Percentiles rank a stretch among this genome's conserved stretches.
Conservation (phyloP, 1,284 basidiomycete species). For the Pseudozyma flocculosa region DNA sequence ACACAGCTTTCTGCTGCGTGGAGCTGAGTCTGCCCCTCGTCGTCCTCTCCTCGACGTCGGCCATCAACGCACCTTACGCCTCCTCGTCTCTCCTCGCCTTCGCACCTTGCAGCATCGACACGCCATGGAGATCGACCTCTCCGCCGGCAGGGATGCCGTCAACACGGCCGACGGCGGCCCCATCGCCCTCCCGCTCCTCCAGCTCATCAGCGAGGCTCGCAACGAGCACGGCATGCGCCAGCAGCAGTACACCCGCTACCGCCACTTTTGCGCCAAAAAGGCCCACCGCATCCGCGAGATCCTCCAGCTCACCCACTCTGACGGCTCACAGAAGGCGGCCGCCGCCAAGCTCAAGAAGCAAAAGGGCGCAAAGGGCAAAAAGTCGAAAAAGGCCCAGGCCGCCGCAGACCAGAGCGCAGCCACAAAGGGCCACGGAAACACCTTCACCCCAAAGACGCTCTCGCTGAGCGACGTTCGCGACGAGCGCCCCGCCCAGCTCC, state of each 20-base stretch:
- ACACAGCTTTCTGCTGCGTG: no score
- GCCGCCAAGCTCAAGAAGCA: constrained; percentile 18
- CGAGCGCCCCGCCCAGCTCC: constrained; percentile 62
- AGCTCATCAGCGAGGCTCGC: constrained; percentile 82
- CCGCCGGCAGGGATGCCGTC: constrained; percentile 16
- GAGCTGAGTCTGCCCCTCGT: no score
- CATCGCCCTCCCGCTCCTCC: constrained; percentile 66
- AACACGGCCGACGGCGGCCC: constrained; percentile 11
- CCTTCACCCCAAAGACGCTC: constrained; percentile 65
- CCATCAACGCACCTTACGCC: no score
- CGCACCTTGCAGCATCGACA: neutral
- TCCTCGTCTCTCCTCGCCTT: constrained; percentile 3
- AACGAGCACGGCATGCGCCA: constrained; percentile 86
- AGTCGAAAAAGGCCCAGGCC: constrained; percentile 32
- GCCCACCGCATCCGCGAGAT: constrained; percentile 81
- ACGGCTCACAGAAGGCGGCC: constrained; percentile 20
- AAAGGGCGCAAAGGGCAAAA: constrained; percentile 34
- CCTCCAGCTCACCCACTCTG: constrained; percentile 74
- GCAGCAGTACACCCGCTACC: constrained; percentile 80
- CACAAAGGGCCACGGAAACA: constrained; percentile 72
- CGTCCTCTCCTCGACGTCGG: no score
- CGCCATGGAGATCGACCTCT: constrained; percentile 28
- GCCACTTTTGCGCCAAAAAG: constrained; percentile 84
- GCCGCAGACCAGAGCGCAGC: constrained; percentile 41
- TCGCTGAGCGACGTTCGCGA: constrained; percentile 35